Conservation (phyloP, 768 basidiomycete genomes). For the Russula olivacea region DNA sequence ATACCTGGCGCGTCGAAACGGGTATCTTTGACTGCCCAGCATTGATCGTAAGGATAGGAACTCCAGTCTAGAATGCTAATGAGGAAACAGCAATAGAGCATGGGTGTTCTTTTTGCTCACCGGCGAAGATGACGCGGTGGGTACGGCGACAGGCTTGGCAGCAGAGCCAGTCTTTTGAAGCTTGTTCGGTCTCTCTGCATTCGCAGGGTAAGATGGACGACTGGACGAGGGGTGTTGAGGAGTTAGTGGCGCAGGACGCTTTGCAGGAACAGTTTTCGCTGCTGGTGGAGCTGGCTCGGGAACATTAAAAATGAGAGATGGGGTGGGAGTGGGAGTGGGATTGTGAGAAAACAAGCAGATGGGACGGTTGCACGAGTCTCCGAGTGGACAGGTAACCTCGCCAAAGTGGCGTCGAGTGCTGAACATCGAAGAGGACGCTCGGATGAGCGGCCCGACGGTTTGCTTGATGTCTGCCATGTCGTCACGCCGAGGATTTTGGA, state of each 20-base stretch:
- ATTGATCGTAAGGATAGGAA: conserved; percentile 58
- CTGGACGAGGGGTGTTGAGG: conserved; percentile 2
- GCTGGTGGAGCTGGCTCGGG: conserved; percentile 28
- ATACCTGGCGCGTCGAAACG: conserved; percentile 68
- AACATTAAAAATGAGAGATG: conserved; percentile 36
- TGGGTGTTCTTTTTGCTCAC: conserved; percentile 25
- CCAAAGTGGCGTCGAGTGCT: conserved; percentile 53
- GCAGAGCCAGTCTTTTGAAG: conserved; percentile 49
- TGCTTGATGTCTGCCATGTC: conserved; percentile 40
- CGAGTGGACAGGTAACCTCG: conserved; percentile 53
- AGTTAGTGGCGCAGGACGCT: conserved; percentile 38
- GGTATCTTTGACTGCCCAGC: conserved; percentile 67
- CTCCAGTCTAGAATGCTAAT: conserved; percentile 42
- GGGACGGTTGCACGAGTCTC: conserved; percentile 40
- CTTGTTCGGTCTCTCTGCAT: conserved; percentile 44
- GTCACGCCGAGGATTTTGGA: conserved; percentile 40
- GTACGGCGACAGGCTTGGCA: conserved; percentile 40
- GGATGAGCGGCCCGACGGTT: background rate
- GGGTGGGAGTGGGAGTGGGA: conserved; percentile 33
- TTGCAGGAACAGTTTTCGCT: conserved; percentile 41
- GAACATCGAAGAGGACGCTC: conserved; percentile 46
- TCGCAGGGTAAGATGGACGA: conserved; percentile 33
- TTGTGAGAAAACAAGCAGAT: conserved; percentile 67
- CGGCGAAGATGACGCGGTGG: conserved; percentile 35
- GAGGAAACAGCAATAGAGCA: background rate